Evolutionary conservation across 345 rosid species (phyloP), one percentile per base, ranked within the genome.

Genomic region (Erodium maritimum): DNA sequence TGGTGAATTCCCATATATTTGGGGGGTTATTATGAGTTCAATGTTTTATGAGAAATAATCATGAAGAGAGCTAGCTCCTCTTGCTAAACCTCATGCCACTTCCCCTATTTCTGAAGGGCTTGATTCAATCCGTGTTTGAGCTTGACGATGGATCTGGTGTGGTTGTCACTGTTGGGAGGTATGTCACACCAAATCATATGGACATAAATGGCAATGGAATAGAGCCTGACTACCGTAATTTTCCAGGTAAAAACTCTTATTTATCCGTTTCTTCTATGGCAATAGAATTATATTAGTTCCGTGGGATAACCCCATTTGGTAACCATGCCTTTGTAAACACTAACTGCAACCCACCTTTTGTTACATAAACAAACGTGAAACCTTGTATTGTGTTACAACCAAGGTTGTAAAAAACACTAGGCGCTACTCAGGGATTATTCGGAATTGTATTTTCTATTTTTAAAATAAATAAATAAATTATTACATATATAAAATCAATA

Each of bases 141-240:
- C 98, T 88, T 65, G 66, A 67, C 46, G 98, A 91, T 71, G 95
- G 98, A 50, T 91, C 96, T 54, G 98, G 96, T 54, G 84, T 91
- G 56, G 91, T 80, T 52, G 86, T 88, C 64, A 83, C 95, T 34
- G 72, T 86, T 17, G 94, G 98, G 54, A 88, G 86, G 74, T 88
- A 88, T 62, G 95, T 81, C 55, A 91, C 96, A 17, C 96, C 98
- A 29, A 81, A 84, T 68, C 95, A 80, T 58, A 67, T 72, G 87
- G 96, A 91, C 72, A 83, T 88, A 72, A 91, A 91, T 63, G 96
- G 98, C 63, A 86, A 86, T 37, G 96, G 98, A 65, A 86, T 88
- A 16, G 87, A 91, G 62, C 89, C 95, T 33, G 95, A 91, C 66
- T 84, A 65, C 74, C 71, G 54, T 65, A 80, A 69, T 34, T 29